phyloP scores from a whole-genome alignment of 129 eudicot genomes.

The Oenanthe sinensis region DNA sequence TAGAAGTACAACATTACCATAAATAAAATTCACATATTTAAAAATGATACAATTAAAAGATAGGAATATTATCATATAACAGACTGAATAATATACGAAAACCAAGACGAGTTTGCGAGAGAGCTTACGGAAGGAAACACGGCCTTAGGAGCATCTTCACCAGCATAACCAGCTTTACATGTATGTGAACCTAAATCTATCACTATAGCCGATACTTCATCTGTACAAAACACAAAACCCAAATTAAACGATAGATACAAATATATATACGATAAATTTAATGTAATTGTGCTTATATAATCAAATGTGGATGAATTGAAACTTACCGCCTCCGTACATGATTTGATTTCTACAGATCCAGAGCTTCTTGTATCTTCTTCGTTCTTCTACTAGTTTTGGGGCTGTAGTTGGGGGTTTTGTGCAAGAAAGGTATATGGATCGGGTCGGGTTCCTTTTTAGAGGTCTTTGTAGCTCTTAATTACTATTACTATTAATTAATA shows the following conservation, averaged over 20 bases:
- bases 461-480: too few relatives aligned
- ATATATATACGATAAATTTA: not conserved
- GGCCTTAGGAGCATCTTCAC: conserved; percentile 97
- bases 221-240: conserved; percentile 28
- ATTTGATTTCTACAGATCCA: not conserved
- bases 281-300: not conserved
- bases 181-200: conserved; percentile 90
- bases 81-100: not conserved
- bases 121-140: conserved; percentile 80
- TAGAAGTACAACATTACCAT: not conserved
- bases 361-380: not conserved
- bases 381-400: not conserved
- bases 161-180: conserved; percentile 98
- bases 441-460: not conserved
- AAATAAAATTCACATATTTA: not conserved
- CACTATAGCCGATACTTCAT: conserved; percentile 95
- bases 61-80: not conserved
- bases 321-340: conserved; percentile 15
- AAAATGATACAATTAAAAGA: not conserved
- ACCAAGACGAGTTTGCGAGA: not conserved
- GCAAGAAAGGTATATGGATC: not conserved
- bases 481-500: too few relatives aligned
- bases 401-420: conserved; percentile 3
- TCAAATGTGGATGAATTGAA: not conserved
- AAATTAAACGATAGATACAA: not conserved